Percentiles rank a stretch among this genome's conserved stretches.
Conservation (phyloP, 1,284 basidiomycete species). For the Wolfiporia cocos region DNA sequence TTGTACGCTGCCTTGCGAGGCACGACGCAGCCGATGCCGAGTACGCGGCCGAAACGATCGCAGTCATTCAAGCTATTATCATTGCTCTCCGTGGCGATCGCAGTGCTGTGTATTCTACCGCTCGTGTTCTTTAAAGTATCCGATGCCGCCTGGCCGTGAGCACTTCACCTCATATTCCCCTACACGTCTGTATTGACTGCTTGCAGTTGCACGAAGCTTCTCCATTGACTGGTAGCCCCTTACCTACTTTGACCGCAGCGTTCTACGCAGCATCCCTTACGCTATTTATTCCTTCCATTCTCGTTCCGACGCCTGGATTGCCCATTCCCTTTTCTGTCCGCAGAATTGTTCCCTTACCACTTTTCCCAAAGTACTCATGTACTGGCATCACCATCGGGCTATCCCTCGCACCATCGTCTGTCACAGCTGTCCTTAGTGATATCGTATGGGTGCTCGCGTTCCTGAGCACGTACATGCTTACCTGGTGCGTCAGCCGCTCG, state of each 20-base stretch:
- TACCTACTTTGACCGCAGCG: constrained; percentile 30
- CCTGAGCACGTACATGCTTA: constrained; percentile 49
- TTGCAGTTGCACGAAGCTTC: constrained; percentile 14
- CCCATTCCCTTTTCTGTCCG: constrained; percentile 39
- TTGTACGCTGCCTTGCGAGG: constrained; percentile 55
- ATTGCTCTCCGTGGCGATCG: constrained; percentile 40
- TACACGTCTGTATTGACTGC: constrained; percentile 3
- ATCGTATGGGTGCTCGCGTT: constrained; percentile 42
- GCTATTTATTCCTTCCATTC: constrained; percentile 52
- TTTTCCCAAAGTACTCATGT: constrained; percentile 40
- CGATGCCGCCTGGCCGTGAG: constrained; percentile 34
- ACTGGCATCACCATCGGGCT: constrained; percentile 36
- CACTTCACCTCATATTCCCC: constrained; percentile 10
- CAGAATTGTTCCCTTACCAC: constrained; percentile 37
- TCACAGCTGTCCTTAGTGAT: constrained; percentile 38
- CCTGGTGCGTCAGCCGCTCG: constrained; percentile 36
- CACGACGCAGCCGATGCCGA: constrained; percentile 25
- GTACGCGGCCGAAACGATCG: constrained; percentile 39
- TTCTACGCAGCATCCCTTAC: constrained; percentile 50
- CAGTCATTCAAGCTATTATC: constrained; percentile 58
- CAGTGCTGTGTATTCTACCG: constrained; percentile 47
- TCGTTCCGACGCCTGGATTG: constrained; percentile 47
- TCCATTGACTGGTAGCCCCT: constrained; percentile 16
- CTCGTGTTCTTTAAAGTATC: constrained; percentile 47
- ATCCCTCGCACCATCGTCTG: constrained; percentile 32